Evolutionary conservation across 2,329 filamentous ascomycete genomes (phyloP), one percentile per base, ranked within the genome.

Genomic region (Colletotrichum destructivum): DNA sequence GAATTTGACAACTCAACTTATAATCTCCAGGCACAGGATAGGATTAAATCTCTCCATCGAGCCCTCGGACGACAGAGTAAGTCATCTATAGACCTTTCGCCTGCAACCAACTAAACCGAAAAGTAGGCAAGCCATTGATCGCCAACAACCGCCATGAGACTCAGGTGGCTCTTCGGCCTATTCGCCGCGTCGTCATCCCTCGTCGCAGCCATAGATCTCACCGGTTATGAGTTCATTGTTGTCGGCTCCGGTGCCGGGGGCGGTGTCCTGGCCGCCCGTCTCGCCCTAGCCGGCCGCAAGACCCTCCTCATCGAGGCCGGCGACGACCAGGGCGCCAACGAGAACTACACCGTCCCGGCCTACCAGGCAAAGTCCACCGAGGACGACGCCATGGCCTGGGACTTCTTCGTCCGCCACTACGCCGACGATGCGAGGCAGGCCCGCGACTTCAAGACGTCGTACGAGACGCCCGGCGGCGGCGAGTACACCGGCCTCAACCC

Each of bases 371-470:
- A 84, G 23, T 84, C 87, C 2, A 89, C 87, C 13, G 88, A 91
- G 75, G 87, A 91, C 71, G 82, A 83, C 31, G 83, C 84, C 21
- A 84, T 90, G 74, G 81, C 84, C 56, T 92, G 90, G 90, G 87
- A 90, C 78, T 92, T 88, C 80, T 92, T 88, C 74, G 88, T 91
- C n/a, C 85, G 85, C 56, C 90, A 92, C 78, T 91, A 91, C 76
- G 82, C 84, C 11, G 85, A 91, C 72, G 80, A 88, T 55, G 78
- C 80, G 26, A 83, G 86, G 47, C 87, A 90, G 73, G 82, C 85
- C 26, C 82, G 83, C 62, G 89, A 92, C 77, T 87, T 81, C 75
- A 92, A 92, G 82, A 87, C 88, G 57, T 86, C 87, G 1, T 92
- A 90, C 76, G 77, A 84, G 11, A 88, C 87, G 0, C 81, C 85